Evolutionary conservation across 768 basidiomycete genomes (phyloP).

Genomic region (Mycena polygramma): DNA sequence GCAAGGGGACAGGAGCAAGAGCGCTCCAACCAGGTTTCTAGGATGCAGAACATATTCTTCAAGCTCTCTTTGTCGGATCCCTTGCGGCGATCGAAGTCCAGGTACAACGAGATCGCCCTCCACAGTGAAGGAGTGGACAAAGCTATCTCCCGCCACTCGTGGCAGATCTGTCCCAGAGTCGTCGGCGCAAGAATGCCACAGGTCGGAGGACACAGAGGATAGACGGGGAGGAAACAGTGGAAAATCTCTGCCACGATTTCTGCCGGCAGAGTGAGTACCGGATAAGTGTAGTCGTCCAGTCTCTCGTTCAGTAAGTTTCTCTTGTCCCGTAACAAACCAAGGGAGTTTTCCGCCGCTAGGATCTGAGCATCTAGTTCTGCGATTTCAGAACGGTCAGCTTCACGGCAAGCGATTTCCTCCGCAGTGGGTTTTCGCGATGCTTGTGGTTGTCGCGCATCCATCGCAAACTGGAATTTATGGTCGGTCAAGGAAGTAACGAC

Average conservation of each 20-base stretch:
- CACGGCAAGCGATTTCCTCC: no score
- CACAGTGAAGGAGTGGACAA: neutral
- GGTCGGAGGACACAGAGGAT: neutral
- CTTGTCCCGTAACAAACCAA: neutral
- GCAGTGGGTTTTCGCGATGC: no score
- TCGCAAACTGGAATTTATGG: no score
- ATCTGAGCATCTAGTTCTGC: neutral
- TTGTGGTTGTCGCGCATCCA: no score
- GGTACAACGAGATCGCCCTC: neutral
- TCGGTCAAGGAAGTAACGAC: no score
- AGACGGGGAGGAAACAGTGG: neutral
- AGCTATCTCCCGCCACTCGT: neutral
- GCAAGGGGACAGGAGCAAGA: neutral
- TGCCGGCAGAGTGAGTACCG: constrained; percentile 1
- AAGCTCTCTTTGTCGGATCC: no score
- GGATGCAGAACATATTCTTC: neutral
- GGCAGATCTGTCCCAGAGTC: neutral
- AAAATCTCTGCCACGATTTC: constrained; percentile 14
- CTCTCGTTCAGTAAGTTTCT: neutral
- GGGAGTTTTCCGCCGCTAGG: neutral
- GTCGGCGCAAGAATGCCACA: neutral
- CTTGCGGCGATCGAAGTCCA: neutral
- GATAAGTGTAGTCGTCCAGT: constrained; percentile 7
- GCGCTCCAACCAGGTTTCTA: neutral
- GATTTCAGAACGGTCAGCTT: neutral